Evolutionary conservation across 2,329 filamentous ascomycete genomes (phyloP).

Genomic region (Neopestalotiopsis rosae): DNA sequence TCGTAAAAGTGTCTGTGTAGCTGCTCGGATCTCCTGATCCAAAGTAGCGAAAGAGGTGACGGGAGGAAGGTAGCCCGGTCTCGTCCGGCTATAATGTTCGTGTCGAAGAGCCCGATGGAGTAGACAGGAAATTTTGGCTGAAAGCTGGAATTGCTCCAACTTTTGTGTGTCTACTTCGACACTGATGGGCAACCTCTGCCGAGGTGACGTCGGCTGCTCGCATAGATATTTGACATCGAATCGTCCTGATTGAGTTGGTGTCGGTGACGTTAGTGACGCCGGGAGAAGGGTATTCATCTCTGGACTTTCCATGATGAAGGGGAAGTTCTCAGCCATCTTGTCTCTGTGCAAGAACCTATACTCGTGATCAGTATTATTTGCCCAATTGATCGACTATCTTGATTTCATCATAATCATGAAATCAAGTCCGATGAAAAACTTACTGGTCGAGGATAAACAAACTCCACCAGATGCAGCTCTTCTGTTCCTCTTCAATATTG

Average conservation of each 20-base stretch:
- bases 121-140: constrained; percentile 35
- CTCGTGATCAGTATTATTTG: constrained; percentile 19
- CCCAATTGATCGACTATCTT: neutral
- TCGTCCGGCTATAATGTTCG: constrained; percentile 27
- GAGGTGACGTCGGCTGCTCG: constrained; percentile 21
- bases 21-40: constrained; percentile 34
- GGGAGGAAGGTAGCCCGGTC: constrained; percentile 31
- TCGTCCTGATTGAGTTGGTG: constrained; percentile 33
- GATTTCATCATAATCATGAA: neutral
- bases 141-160: constrained; percentile 32
- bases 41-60: constrained; percentile 32
- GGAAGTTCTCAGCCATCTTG: constrained; percentile 32
- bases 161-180: constrained; percentile 4
- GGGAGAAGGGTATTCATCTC: constrained; percentile 34
- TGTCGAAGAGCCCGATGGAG: constrained; percentile 36
- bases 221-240: constrained; percentile 38
- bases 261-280: constrained; percentile 26
- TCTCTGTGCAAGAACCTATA: constrained; percentile 38
- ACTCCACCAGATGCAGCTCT: constrained; percentile 48
- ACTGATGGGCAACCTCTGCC: constrained; percentile 10
- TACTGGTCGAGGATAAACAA: constrained; percentile 50
- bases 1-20: constrained; percentile 31
- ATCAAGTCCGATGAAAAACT: constrained; percentile 23
- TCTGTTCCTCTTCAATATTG: constrained; percentile 42
- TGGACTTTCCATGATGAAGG: constrained; percentile 38